phyloP scores from a whole-genome alignment of 129 eudicot species.

The Lactuca sativa region DNA sequence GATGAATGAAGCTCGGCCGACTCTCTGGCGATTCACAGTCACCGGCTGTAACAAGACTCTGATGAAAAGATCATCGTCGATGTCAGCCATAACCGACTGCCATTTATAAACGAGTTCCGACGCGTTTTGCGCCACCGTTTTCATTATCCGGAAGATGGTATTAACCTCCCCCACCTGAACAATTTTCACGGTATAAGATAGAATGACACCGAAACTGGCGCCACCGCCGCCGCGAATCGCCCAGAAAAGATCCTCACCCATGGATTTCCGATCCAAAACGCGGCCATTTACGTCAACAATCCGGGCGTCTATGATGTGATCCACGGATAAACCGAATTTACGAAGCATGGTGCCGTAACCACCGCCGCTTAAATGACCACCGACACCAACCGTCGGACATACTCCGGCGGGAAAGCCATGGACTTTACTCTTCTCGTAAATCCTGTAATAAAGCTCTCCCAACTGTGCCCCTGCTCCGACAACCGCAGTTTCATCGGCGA shows the following conservation, averaged over 20 bases:
- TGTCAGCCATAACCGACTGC: slow-evolving; percentile 31
- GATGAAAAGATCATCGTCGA: slow-evolving; percentile 40
- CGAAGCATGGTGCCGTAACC: slow-evolving; percentile 53
- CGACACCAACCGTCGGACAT: slow-evolving; percentile 54
- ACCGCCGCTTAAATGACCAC: slow-evolving; percentile 58
- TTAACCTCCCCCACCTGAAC: slow-evolving; percentile 43
- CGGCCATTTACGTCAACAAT: slow-evolving; percentile 35
- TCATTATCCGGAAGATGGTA: slow-evolving; percentile 38
- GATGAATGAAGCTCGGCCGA: slow-evolving; percentile 37
- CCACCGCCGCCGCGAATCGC: slow-evolving; percentile 57
- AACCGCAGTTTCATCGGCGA: slow-evolving; percentile 33
- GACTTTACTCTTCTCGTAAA: slow-evolving; percentile 37
- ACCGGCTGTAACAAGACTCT: slow-evolving; percentile 40
- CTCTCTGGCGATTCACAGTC: slow-evolving; percentile 20
- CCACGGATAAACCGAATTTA: slow-evolving; percentile 44
- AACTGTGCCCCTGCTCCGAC: slow-evolving; percentile 49
- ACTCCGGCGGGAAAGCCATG: slow-evolving; percentile 56
- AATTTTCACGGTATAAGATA: slow-evolving; percentile 37
- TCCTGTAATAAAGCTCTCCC: slow-evolving; percentile 50
- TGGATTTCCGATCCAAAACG: slow-evolving; percentile 33
- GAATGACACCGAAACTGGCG: slow-evolving; percentile 50
- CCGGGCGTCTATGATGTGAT: slow-evolving; percentile 44
- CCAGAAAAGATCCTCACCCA: slow-evolving; percentile 71
- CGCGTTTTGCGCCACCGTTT: slow-evolving; percentile 29
- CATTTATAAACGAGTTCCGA: slow-evolving; percentile 32